A percentile compares a stretch with the other conserved stretches of the same genome.
phyloP scores from a whole-genome alignment of 2,329 filamentous ascomycete genomes.

The Fusarium compactum region DNA sequence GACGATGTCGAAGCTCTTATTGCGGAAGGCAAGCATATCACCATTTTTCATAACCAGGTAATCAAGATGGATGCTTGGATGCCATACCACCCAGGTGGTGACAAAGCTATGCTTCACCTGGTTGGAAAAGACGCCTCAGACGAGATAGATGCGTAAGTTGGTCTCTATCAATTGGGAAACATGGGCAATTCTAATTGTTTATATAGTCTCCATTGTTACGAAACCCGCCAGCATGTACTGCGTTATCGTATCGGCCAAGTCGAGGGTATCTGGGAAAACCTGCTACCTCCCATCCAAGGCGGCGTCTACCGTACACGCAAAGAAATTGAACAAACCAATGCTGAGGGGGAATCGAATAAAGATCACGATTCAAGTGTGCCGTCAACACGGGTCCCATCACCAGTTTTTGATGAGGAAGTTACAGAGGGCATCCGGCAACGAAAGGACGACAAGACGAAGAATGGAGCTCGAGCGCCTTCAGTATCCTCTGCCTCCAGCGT shows the following conservation, averaged over 20 bases:
- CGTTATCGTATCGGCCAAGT: conserved; percentile 86
- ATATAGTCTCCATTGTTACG: conserved; percentile 81
- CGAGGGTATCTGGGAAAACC: conserved; percentile 86
- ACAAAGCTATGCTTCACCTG: conserved; percentile 93
- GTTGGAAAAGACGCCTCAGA: conserved; percentile 93
- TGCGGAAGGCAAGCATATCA: conserved; percentile 80
- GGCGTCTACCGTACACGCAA: conserved; percentile 73
- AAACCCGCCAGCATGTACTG: conserved; percentile 81
- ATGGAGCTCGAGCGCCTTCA: conserved; percentile 58
- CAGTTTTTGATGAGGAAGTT: conserved; percentile 62
- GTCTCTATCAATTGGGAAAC: background rate
- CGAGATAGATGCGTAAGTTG: conserved; percentile 85
- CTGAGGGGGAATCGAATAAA: conserved; percentile 28
- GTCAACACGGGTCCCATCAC: conserved; percentile 65
- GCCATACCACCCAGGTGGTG: conserved; percentile 89
- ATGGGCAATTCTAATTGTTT: conserved; percentile 19
- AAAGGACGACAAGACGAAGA: conserved; percentile 24
- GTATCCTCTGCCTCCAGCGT: conserved; percentile 70
- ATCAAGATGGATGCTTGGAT: conserved; percentile 91
- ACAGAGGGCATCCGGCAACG: conserved; percentile 49
- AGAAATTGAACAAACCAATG: conserved; percentile 50
- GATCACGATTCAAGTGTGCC: conserved; percentile 57
- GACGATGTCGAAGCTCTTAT: conserved; percentile 76
- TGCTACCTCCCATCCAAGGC: conserved; percentile 90
- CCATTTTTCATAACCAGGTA: conserved; percentile 85